phyloP scores from a whole-genome alignment of 1,284 basidiomycete species.

The Phellinidium pouzarii region DNA sequence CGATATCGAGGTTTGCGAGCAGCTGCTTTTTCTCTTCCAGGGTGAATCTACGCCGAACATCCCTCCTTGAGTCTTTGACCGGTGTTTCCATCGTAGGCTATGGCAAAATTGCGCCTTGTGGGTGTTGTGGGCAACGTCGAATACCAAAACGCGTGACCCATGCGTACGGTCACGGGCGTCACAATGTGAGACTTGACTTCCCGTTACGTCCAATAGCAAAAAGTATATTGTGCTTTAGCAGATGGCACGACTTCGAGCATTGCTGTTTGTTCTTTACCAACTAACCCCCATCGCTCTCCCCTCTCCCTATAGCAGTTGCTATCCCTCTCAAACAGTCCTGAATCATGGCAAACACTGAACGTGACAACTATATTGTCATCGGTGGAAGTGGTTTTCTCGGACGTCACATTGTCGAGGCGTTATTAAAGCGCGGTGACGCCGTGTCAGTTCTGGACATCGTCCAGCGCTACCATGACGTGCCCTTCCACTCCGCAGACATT shows the following conservation, averaged over 20 bases:
- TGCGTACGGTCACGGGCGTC: background rate
- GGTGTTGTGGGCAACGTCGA: constrained; percentile 7
- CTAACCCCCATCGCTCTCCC: background rate
- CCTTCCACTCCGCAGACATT: constrained; percentile 84
- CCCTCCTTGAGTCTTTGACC: background rate
- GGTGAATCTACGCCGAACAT: constrained; percentile 33
- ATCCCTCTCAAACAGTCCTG: background rate
- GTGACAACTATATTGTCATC: constrained; percentile 75
- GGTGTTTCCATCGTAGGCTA: constrained; percentile 17
- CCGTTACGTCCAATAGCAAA: background rate
- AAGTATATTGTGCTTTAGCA: background rate
- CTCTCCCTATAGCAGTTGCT: background rate
- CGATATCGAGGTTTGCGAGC: constrained; percentile 68
- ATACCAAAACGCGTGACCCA: background rate
- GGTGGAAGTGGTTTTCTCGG: constrained; percentile 92
- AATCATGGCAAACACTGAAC: background rate
- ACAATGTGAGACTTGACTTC: background rate
- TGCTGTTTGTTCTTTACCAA: background rate
- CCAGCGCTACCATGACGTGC: constrained; percentile 79
- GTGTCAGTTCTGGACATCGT: constrained; percentile 88
- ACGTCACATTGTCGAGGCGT: constrained; percentile 80
- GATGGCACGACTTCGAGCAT: background rate
- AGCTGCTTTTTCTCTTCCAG: constrained; percentile 67
- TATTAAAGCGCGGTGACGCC: constrained; percentile 71
- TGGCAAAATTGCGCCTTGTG: constrained; percentile 1